phyloP scores from a whole-genome alignment of 164 flowering plant genomes.

The Vitis amurensis region DNA sequence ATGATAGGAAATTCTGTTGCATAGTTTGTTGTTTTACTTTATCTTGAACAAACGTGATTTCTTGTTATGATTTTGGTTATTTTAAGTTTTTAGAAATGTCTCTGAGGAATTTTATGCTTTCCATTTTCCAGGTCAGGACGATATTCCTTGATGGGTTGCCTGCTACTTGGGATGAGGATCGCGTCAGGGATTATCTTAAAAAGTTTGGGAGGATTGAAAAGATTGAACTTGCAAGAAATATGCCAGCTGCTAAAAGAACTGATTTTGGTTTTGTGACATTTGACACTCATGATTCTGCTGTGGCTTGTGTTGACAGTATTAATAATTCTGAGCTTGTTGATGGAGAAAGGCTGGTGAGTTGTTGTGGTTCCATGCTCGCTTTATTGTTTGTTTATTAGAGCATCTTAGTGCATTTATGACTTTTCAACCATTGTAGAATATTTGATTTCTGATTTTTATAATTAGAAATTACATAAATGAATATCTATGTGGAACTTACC shows the following conservation, averaged over 20 bases:
- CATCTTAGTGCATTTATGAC: too few relatives aligned
- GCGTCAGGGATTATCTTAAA: slow-evolving; percentile 20
- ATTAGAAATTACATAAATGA: not conserved
- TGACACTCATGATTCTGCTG: slow-evolving; percentile 34
- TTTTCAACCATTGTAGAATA: too few relatives aligned
- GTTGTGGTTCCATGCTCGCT: not conserved
- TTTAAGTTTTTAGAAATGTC: not conserved
- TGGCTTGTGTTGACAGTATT: slow-evolving; percentile 27
- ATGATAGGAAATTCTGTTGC: not conserved
- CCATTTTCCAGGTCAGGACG: slow-evolving; percentile 26
- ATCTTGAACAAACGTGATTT: not conserved
- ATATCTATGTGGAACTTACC: not conserved
- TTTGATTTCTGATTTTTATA: not conserved
- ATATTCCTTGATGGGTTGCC: slow-evolving; percentile 33
- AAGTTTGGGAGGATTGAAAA: slow-evolving; percentile 32
- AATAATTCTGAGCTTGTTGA: slow-evolving; percentile 28
- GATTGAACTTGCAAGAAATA: slow-evolving; percentile 36
- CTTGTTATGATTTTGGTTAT: not conserved
- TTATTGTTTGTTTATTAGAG: not conserved
- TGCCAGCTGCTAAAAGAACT: slow-evolving; percentile 36
- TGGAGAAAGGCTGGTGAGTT: slow-evolving; percentile 25
- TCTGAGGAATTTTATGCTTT: not conserved
- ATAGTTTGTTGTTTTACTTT: not conserved
- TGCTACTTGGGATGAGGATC: slow-evolving; percentile 37
- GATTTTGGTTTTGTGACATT: slow-evolving; percentile 38